A percentile compares a stretch with the other conserved stretches of the same genome.
phyloP scores from a whole-genome alignment of 2,329 filamentous ascomycete genomes.

The Ustulina deusta region DNA sequence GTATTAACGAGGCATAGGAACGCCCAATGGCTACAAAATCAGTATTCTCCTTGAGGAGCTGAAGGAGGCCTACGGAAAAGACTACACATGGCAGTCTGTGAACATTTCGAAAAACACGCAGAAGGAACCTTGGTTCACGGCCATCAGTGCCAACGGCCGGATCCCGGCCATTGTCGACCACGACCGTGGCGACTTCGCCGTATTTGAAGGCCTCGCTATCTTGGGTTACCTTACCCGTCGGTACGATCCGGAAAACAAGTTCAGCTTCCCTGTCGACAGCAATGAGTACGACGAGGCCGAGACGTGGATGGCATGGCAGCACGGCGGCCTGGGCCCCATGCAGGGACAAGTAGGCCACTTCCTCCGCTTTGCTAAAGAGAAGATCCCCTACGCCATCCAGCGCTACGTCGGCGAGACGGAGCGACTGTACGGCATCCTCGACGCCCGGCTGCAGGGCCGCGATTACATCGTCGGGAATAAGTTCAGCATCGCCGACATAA shows the following conservation, averaged over 20 bases:
- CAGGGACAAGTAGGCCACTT: conserved; percentile 84
- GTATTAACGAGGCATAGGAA: conserved; percentile 50
- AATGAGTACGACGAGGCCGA: conserved; percentile 59
- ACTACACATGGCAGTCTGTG: conserved; percentile 71
- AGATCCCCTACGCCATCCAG: conserved; percentile 76
- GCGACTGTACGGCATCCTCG: conserved; percentile 78
- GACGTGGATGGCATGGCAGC: conserved; percentile 78
- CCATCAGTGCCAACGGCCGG: conserved; percentile 70
- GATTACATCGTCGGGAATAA: conserved; percentile 70
- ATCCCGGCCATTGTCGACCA: conserved; percentile 70
- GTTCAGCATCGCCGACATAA: conserved; percentile 78
- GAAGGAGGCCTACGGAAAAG: conserved; percentile 70
- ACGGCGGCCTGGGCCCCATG: conserved; percentile 77
- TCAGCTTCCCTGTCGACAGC: conserved; percentile 66
- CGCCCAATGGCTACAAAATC: conserved; percentile 68
- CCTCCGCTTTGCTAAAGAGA: conserved; percentile 73
- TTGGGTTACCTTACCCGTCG: conserved; percentile 78
- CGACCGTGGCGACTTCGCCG: conserved; percentile 68
- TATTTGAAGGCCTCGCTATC: conserved; percentile 82
- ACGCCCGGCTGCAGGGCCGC: conserved; percentile 69
- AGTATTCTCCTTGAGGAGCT: conserved; percentile 74
- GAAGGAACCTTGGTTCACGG: conserved; percentile 75
- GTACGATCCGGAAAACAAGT: conserved; percentile 76
- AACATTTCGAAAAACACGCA: conserved; percentile 73
- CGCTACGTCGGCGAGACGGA: conserved; percentile 82